phyloP scores from a whole-genome alignment of 257 asterid genomes.

The Rehmannia glutinosa region DNA sequence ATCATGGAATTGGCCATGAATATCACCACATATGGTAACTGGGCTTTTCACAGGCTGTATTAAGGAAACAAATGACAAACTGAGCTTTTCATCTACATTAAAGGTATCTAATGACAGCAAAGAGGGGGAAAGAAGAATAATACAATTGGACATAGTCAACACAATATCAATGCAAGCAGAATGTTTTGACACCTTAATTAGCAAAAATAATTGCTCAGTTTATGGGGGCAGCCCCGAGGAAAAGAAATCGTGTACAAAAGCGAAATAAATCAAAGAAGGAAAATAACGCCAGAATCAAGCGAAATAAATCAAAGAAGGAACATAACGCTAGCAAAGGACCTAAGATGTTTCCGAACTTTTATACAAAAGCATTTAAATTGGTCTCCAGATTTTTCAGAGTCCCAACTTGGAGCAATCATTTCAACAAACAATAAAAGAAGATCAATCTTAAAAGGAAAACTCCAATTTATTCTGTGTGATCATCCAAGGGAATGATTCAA shows the following conservation, averaged over 20 bases:
- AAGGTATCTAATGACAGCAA: background rate
- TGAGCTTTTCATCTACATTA: background rate
- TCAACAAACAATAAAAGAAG: background rate
- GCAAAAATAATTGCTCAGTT: background rate
- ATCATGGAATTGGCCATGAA: slow-evolving; percentile 87
- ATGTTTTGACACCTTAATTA: background rate
- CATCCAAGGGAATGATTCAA: background rate
- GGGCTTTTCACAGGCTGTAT: slow-evolving; percentile 88
- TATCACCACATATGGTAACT: slow-evolving; percentile 88
- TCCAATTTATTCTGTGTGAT: background rate
- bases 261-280: background rate
- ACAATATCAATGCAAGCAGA: background rate
- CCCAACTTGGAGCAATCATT: background rate
- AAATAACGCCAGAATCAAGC: background rate
- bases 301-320: background rate
- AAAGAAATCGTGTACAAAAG: background rate
- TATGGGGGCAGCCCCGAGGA: background rate
- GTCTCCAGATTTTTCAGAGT: background rate
- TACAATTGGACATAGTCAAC: background rate
- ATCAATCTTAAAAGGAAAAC: background rate
- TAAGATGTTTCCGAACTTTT: background rate
- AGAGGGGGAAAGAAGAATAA: background rate
- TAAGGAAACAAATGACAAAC: slow-evolving; percentile 10
- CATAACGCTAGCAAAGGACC: background rate
- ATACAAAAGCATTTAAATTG: background rate